Evolutionary conservation across 108 stramenopile species (phyloP), one percentile per base, ranked within the genome.

Genomic region (Discostella pseudostelligera): DNA sequence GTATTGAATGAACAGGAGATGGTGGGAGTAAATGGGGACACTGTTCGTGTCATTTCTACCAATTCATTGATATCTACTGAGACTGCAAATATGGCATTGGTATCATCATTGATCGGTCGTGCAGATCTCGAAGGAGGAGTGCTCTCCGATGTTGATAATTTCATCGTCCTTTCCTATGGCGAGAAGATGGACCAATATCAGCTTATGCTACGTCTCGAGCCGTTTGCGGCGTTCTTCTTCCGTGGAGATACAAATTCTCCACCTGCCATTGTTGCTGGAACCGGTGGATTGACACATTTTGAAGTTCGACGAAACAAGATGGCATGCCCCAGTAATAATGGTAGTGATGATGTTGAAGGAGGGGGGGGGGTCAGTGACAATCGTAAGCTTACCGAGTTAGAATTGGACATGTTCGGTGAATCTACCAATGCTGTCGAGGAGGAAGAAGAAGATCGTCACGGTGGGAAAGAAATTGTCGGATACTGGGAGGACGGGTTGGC

Each of bases 401-500:
- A 54, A 35, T 26, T 64, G 36, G 76, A 78, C 20, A 57, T 72
- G 16, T 70, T 74, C 17, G 83, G 78, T 11, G 63, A 62, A n/a
- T 46, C 40, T 8, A 44, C 8, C 19, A 36, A 59, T 42, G 67
- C 54, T 4, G 70, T 51, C 2, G 36, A 47, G 8, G 62, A 79
- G 14, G 58, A 73, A 39, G 73, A 68, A 1, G 71, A 59, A 21
- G 75, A 81, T 50, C 76, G 78, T 35, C 72, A 83, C 46, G 81
- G 69, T 7, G 89, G 88, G 37, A 91, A 93, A 48, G 87, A 94
- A 74, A 87, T 94, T 73, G 90, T 88, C 1, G 93, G 91, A 14
- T 94, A 94, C 68, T 92, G 93, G 92, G 90, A 94, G 74, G 93
- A 94, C 81, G 96, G 93, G 43, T 71, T 94, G 14, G 94, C 95